Percentiles rank a stretch among this genome's conserved stretches.
These are phyloP conservation scores for Diplodia seriata DNA, from an alignment of 2,329 filamentous ascomycete species.

Conservation along the genomic window DNA sequence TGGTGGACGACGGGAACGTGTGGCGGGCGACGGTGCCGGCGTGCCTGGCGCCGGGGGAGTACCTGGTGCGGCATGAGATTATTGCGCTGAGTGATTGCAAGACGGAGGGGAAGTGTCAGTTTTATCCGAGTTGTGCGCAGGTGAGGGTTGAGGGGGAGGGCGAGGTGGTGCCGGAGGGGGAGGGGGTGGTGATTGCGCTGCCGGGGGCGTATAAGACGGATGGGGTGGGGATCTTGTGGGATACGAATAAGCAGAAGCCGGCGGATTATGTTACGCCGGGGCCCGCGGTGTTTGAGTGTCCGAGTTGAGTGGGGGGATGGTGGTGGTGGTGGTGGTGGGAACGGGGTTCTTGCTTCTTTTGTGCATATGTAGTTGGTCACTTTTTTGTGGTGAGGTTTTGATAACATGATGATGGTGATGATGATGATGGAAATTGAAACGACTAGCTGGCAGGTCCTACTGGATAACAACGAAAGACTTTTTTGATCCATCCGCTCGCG, in stretches of 20 bases:
- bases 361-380: too few species aligned
- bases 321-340: too few species aligned
- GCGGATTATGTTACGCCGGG: conserved; percentile 13
- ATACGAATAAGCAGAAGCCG: conserved; percentile 18
- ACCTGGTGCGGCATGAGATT: conserved; percentile 47
- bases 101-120: conserved; percentile 46
- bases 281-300: conserved; percentile 10
- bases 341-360: background rate
- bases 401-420: too few species aligned
- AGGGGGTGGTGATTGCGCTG: background rate
- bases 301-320: background rate
- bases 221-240: background rate
- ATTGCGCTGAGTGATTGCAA: conserved; percentile 56
- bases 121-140: conserved; percentile 54
- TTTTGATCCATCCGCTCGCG: too few species aligned
- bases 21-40: conserved; percentile 38
- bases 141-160: conserved; percentile 38
- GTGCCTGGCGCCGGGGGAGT: conserved; percentile 46
- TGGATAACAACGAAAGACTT: too few species aligned
- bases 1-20: conserved; percentile 15
- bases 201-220: conserved; percentile 1
- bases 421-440: too few species aligned
- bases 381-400: too few species aligned
- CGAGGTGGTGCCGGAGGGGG: background rate
- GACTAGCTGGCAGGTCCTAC: too few species aligned